Evolutionary conservation across 768 basidiomycete species (phyloP).

Genomic region (Serendipita sp.): DNA sequence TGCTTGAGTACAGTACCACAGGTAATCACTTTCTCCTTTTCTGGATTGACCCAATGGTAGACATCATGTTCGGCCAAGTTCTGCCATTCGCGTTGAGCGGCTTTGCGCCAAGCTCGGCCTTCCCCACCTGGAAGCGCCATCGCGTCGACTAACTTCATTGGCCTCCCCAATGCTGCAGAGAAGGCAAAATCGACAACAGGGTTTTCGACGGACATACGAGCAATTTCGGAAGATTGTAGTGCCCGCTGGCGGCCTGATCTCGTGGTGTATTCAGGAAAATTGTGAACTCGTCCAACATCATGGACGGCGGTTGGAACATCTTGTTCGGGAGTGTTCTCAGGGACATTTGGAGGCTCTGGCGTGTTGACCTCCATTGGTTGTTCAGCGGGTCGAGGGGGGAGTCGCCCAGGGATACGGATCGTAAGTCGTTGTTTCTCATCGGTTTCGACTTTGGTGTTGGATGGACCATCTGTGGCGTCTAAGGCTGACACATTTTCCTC

Average conservation of each 20-base stretch:
- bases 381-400: neutral
- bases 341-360: neutral
- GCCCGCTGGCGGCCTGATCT: neutral
- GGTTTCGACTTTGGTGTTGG: neutral
- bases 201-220: no score
- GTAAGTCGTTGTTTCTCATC: neutral
- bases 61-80: neutral
- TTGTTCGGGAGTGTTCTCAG: neutral
- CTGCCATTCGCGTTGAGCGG: neutral
- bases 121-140: neutral
- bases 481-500: neutral
- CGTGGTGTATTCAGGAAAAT: neutral
- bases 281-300: neutral
- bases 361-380: no score
- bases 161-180: no score
- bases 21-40: neutral
- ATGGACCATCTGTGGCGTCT: neutral
- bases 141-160: no score
- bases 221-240: no score
- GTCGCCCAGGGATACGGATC: conserved; percentile 1
- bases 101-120: neutral
- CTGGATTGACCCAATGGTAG: neutral
- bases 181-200: no score
- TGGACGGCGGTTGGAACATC: neutral
- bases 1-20: neutral